phyloP scores from a whole-genome alignment of 495 filamentous ascomycete species.

The Aspergillus cristatus region DNA sequence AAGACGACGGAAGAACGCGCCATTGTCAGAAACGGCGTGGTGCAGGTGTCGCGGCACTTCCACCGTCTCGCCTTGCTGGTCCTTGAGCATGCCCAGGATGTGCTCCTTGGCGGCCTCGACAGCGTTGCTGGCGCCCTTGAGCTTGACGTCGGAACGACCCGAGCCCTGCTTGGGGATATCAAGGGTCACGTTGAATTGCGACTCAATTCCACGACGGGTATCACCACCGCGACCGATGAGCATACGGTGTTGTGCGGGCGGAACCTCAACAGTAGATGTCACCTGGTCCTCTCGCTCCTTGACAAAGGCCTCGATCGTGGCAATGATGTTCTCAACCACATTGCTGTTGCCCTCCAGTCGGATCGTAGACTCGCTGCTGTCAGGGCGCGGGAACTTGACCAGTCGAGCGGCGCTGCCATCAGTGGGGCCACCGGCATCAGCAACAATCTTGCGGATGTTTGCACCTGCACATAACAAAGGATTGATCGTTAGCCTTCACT shows the following conservation, averaged over 20 bases:
- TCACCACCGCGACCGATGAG: constrained; percentile 91
- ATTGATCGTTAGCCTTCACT: not conserved
- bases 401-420: constrained; percentile 73
- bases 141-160: constrained; percentile 61
- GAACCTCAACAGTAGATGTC: constrained; percentile 66
- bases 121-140: constrained; percentile 65
- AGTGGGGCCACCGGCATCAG: constrained; percentile 79
- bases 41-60: constrained; percentile 72
- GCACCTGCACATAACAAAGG: constrained; percentile 55
- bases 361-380: constrained; percentile 68
- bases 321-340: constrained; percentile 82
- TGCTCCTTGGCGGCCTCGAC: constrained; percentile 81
- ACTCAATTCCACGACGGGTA: constrained; percentile 73
- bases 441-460: constrained; percentile 77
- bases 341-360: constrained; percentile 72
- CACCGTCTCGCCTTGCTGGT: constrained; percentile 78
- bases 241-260: constrained; percentile 76
- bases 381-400: constrained; percentile 83
- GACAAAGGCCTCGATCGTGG: constrained; percentile 70
- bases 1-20: constrained; percentile 81
- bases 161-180: constrained; percentile 80
- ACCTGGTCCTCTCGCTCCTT: constrained; percentile 69
- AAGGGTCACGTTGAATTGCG: constrained; percentile 77
- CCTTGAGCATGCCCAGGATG: constrained; percentile 70
- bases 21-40: constrained; percentile 78